Conservation (phyloP, 2,329 filamentous ascomycete species). For the Cercospora citrullina region DNA sequence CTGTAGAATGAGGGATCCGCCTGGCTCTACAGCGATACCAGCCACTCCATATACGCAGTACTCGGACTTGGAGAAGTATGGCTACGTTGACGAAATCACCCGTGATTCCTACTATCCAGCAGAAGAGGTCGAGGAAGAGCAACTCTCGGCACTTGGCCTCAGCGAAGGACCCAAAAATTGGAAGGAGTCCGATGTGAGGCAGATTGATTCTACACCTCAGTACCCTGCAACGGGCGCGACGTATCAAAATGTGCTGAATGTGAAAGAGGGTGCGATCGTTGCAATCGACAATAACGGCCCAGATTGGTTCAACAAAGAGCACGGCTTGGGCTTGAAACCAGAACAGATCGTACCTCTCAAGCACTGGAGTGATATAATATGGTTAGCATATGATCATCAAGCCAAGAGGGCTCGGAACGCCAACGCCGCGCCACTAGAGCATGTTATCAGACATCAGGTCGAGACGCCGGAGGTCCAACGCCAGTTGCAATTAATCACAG, state of each 20-base stretch:
- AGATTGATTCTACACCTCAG: neutral
- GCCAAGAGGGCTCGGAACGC: neutral
- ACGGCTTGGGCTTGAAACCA: neutral
- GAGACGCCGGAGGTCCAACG: neutral
- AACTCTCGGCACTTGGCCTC: neutral
- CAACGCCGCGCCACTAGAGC: neutral
- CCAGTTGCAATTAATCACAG: neutral
- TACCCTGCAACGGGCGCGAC: neutral
- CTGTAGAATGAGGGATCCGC: neutral
- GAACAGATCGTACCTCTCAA: neutral
- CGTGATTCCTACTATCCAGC: neutral
- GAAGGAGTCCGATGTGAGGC: neutral
- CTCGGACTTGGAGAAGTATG: neutral
- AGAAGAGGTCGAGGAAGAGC: neutral
- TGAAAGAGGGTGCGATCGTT: neutral
- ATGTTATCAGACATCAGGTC: neutral
- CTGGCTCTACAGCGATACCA: neutral
- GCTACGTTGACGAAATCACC: neutral
- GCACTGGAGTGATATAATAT: neutral
- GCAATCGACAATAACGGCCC: neutral
- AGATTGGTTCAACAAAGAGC: neutral
- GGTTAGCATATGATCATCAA: neutral
- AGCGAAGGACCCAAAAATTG: neutral
- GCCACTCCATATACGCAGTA: neutral
- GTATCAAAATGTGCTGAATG: neutral